A percentile compares a stretch with the other conserved stretches of the same genome.
Evolutionary conservation across 1,284 basidiomycete genomes (phyloP).

Genomic region (Exobasidium rhododendri): DNA sequence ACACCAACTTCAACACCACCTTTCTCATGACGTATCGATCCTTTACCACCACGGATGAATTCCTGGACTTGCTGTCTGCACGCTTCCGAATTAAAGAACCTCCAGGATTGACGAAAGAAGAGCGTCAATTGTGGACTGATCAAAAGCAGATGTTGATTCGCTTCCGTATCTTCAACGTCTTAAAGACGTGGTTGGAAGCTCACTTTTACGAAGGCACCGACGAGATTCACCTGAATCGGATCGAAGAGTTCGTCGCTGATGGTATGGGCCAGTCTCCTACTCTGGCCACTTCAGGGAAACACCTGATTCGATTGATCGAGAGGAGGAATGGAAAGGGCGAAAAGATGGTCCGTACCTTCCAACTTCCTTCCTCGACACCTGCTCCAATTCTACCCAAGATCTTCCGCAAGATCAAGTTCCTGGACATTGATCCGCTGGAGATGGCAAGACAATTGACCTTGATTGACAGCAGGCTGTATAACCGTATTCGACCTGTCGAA

Average conservation of each 20-base stretch:
- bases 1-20: constrained; percentile 78
- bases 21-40: constrained; percentile 98
- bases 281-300: constrained; percentile 41
- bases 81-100: constrained; percentile 81
- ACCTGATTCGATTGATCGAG: constrained; percentile 55
- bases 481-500: constrained; percentile 83
- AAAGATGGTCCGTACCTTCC: constrained; percentile 44
- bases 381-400: constrained; percentile 71
- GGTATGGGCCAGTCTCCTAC: constrained; percentile 43
- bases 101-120: constrained; percentile 64
- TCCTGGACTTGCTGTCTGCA: constrained; percentile 79
- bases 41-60: constrained; percentile 79
- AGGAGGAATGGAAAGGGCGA: constrained; percentile 44
- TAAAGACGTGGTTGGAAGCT: constrained; percentile 57
- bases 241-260: constrained; percentile 52
- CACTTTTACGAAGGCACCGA: constrained; percentile 55
- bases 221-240: constrained; percentile 50
- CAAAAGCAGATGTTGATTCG: constrained; percentile 86
- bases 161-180: constrained; percentile 54
- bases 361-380: constrained; percentile 55
- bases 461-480: constrained; percentile 82
- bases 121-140: constrained; percentile 77
- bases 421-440: constrained; percentile 87
- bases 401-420: constrained; percentile 72
- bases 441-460: constrained; percentile 90